Percentiles rank a stretch among this genome's conserved stretches.
Evolutionary conservation across 192 early-diverging fungal genomes (phyloP).

Genomic region (Pilobolus umbonatus): DNA sequence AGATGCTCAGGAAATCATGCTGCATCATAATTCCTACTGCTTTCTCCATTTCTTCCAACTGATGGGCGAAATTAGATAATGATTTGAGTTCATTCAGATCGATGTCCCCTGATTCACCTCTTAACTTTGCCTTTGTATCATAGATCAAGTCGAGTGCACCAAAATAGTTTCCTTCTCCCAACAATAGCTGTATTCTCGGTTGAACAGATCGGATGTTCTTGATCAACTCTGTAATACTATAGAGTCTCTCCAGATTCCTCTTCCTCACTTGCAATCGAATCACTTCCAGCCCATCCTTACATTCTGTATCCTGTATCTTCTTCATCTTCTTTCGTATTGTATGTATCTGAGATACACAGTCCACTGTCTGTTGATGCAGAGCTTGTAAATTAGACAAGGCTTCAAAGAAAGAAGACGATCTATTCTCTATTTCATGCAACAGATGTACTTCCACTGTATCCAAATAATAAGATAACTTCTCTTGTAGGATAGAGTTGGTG

Average conservation of each 20-base stretch:
- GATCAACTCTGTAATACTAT: constrained; percentile 67
- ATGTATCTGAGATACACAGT: constrained; percentile 87
- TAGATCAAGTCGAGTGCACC: constrained; percentile 87
- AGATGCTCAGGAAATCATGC: constrained; percentile 57
- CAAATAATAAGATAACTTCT: constrained; percentile 83
- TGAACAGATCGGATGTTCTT: constrained; percentile 73
- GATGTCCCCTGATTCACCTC: constrained; percentile 43
- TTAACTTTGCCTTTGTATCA: constrained; percentile 60
- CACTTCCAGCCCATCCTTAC: constrained; percentile 77
- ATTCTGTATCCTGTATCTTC: constrained; percentile 55
- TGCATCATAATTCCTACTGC: constrained; percentile 72
- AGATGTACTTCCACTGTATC: constrained; percentile 94
- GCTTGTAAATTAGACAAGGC: constrained; percentile 91
- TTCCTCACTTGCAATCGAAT: constrained; percentile 73
- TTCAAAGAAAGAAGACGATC: constrained; percentile 95
- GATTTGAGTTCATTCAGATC: constrained; percentile 54
- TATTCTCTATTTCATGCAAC: constrained; percentile 87
- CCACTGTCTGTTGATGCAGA: constrained; percentile 85
- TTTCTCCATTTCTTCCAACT: constrained; percentile 60
- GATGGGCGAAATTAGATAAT: constrained; percentile 53
- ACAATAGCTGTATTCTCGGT: constrained; percentile 77
- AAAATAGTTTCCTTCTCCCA: constrained; percentile 79
- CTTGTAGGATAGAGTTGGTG: constrained; percentile 75
- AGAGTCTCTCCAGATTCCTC: constrained; percentile 64
- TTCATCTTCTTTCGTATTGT: constrained; percentile 67